Evolutionary conservation across 768 basidiomycete genomes (phyloP).

Genomic region (Macrocybe gigantea): DNA sequence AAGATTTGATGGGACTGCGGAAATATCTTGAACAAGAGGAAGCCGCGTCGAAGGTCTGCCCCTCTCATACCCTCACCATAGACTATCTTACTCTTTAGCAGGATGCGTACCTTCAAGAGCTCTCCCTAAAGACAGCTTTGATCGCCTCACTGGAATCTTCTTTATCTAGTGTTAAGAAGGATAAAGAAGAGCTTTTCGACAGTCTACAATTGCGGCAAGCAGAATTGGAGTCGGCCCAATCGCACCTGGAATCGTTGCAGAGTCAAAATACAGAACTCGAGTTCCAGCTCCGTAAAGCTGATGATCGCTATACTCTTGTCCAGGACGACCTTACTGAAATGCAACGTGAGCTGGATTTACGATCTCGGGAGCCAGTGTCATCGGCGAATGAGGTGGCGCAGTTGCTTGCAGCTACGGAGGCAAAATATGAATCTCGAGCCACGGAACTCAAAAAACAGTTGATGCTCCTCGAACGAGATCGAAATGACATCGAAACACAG

Average conservation of each 20-base stretch:
- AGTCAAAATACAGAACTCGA: conserved; percentile 79
- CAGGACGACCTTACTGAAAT: conserved; percentile 66
- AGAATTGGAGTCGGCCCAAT: conserved; percentile 80
- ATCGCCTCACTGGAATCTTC: conserved; percentile 68
- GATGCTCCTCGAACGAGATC: conserved; percentile 67
- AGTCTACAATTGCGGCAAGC: conserved; percentile 84
- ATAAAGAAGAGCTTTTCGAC: conserved; percentile 82
- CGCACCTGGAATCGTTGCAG: conserved; percentile 67
- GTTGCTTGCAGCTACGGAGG: conserved; percentile 67
- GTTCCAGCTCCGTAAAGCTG: conserved; percentile 78
- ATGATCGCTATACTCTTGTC: conserved; percentile 66
- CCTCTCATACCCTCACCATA: neutral
- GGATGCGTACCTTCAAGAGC: conserved; percentile 65
- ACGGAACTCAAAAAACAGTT: conserved; percentile 66
- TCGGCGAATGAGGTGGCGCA: conserved; percentile 67
- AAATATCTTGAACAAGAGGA: conserved; percentile 35
- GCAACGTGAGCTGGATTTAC: conserved; percentile 50
- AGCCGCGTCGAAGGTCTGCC: conserved; percentile 47
- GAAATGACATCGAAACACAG: conserved; percentile 81
- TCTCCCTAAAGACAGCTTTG: conserved; percentile 51
- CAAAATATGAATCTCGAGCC: conserved; percentile 71
- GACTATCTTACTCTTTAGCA: conserved; percentile 21
- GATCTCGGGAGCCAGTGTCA: conserved; percentile 35
- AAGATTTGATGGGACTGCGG: too few relatives aligned
- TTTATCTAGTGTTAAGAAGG: conserved; percentile 59